phyloP scores from a whole-genome alignment of 352 stramenopile species.

The Albugo laibachii region DNA sequence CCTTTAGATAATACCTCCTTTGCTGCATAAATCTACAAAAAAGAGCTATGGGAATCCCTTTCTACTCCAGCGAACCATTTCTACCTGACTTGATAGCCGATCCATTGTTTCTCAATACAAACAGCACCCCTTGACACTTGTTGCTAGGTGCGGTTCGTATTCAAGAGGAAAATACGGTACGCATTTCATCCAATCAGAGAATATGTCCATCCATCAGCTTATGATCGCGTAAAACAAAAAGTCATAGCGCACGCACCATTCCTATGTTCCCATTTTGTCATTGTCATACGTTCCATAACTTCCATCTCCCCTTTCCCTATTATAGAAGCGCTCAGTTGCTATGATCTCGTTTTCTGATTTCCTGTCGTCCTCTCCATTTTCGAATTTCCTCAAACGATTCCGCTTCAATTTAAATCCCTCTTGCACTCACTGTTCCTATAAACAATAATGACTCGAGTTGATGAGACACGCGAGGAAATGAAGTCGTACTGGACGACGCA shows the following conservation, averaged over 20 bases:
- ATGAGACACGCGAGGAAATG: conserved; percentile 42
- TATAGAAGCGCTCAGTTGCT: not conserved
- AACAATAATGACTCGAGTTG: conserved; percentile 20
- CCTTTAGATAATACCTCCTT: conserved; percentile 13
- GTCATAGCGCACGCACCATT: too few relatives aligned
- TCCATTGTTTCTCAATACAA: too few relatives aligned
- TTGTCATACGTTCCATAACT: too few relatives aligned
- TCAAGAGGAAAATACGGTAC: too few relatives aligned
- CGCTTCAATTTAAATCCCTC: not conserved
- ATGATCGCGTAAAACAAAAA: too few relatives aligned
- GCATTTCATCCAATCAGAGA: too few relatives aligned
- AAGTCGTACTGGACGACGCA: conserved; percentile 70
- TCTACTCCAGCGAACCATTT: too few relatives aligned
- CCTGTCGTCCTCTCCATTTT: not conserved
- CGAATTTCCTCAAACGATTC: not conserved
- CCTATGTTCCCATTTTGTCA: too few relatives aligned
- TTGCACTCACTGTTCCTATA: not conserved
- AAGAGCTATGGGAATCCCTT: not conserved
- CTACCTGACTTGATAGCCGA: too few relatives aligned
- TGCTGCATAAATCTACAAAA: conserved; percentile 18
- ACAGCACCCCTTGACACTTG: too few relatives aligned
- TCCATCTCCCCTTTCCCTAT: not conserved
- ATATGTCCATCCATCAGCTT: too few relatives aligned
- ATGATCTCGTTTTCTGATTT: not conserved
- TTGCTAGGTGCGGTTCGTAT: too few relatives aligned